Evolutionary conservation across 2,329 filamentous ascomycete species (phyloP), one percentile per base, ranked within the genome.

Genomic region (Cladorrhinum sp.): DNA sequence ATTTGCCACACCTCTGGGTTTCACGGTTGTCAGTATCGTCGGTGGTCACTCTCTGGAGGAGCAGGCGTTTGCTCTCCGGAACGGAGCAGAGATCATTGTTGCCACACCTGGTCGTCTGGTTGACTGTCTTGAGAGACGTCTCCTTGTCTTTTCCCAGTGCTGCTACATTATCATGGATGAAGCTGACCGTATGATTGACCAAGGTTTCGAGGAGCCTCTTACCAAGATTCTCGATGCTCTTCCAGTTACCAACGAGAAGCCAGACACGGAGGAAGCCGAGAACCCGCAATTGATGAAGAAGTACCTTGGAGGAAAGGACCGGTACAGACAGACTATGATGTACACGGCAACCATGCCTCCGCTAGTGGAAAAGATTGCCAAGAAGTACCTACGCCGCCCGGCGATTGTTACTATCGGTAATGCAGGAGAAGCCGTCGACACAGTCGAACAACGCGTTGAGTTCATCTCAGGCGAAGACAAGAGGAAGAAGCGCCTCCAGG

Each of bases 141-240:
- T 98, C 28, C 82, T 98, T 1, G 94, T 99, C 1, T 84, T 98
- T 53, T 88, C 87, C n/a, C 95, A 98, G 76, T 98, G 95, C 75
- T 96, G 93, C 78, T 98, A 98, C 77, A 86, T 98, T 60, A 96
- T 99, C 76, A 97, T 99, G 94, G 95, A 99, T 74, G 95, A 99
- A 83, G 95, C 95, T 39, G 95, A 99, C 77, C 90, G 94, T 59
- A 99, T 99, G 95, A 96, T 99, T 66, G 95, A 99, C 73, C 86
- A 98, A 63, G 95, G 95, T 51, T 99, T 99, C 73, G 95, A 99
- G 76, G 95, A 98, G 70, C 91, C 92, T 0, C 91, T 99, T 62
- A 98, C 97, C 77, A 96, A 96, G 76, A 99, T 99, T 69, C 86
- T 99, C 51, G 92, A 96, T 68, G 94, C 95, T 1, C 84, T 99